Evolutionary conservation across 768 basidiomycete genomes (phyloP), one percentile per base, ranked within the genome.

Genomic region (Chalciporus pseudorubinellus): DNA sequence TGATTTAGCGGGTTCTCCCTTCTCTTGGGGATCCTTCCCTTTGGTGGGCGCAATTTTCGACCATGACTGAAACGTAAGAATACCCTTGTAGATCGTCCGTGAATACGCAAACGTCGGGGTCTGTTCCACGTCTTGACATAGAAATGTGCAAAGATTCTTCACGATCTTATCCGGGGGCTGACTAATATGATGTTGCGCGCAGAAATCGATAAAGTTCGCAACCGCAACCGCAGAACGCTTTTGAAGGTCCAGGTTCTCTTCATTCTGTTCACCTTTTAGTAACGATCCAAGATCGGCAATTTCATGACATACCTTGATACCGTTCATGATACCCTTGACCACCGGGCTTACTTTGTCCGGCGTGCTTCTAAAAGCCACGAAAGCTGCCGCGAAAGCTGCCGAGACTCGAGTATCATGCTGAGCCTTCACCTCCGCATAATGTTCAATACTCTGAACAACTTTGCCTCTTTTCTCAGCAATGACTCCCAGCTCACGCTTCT

Each of bases 81-180:
- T 89, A 1, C 89, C 93, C 16, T 87, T 80, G 43, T 71, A 69
- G 18, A 77, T 67, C 53, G 81, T 82, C 45, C 83, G 80, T 8
- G 76, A 74, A 60, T 78, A 80, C 1, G 85, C 78, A 65, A 98
- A 98, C 1, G 95, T 86, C 3, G 97, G 97, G 0, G 94, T 97
- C 48, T 88, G 81, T 38, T 87, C 84, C 8, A 81, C 77, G 66
- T 99, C 97, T 61, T 93, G 91, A 64, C 95, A 98, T 6, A 98
- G 74, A 72, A 98, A 98, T 0, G 92, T 94, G 73, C 92, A 95
- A 8, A 98, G 81, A 65, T 99, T 99, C 73, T 92, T 93, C 56
- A 98, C 84, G 50, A 99, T 92, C 76, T 99, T 99, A 61, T 94
- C 92, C 1, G 89, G 88, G 3, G 95, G 94, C 62, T 94, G 92